Conservation (phyloP, 1,284 basidiomycete species). For the Polyporus tsugae region DNA sequence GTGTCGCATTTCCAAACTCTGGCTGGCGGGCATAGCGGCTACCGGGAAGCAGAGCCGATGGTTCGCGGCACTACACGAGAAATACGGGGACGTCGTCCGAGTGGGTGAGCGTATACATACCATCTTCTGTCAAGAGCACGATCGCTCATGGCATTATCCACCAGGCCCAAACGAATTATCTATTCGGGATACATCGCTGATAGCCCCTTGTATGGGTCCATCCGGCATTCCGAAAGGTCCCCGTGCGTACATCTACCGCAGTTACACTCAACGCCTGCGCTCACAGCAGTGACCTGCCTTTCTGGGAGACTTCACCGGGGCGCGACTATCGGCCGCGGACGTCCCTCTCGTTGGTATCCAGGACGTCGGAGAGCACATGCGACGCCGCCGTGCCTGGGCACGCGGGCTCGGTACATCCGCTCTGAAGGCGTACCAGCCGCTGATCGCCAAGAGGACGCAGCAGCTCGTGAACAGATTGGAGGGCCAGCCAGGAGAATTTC, state of each 20-base stretch:
- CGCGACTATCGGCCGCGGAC: not conserved
- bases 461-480: not conserved
- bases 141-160: not conserved
- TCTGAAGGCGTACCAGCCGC: constrained; percentile 33
- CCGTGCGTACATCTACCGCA: constrained; percentile 6
- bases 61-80: constrained; percentile 35
- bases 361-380: not conserved
- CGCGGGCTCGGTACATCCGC: not conserved
- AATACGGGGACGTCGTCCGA: constrained; percentile 43
- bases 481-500: not conserved
- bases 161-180: constrained; percentile 22
- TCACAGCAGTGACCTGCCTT: not conserved
- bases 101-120: constrained; percentile 32
- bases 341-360: constrained; percentile 19
- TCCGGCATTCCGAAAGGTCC: constrained; percentile 18
- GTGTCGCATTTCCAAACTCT: constrained; percentile 36
- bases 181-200: constrained; percentile 2
- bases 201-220: not conserved
- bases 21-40: not conserved
- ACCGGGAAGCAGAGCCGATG: not conserved
- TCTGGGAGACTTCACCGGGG: not conserved
- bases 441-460: not conserved
- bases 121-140: not conserved
- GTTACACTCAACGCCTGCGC: not conserved
- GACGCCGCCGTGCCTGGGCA: not conserved